Base-by-base conservation (phyloP, 225 moss, liverwort and hornwort genomes). In the Lunularia cruciata region DNA sequence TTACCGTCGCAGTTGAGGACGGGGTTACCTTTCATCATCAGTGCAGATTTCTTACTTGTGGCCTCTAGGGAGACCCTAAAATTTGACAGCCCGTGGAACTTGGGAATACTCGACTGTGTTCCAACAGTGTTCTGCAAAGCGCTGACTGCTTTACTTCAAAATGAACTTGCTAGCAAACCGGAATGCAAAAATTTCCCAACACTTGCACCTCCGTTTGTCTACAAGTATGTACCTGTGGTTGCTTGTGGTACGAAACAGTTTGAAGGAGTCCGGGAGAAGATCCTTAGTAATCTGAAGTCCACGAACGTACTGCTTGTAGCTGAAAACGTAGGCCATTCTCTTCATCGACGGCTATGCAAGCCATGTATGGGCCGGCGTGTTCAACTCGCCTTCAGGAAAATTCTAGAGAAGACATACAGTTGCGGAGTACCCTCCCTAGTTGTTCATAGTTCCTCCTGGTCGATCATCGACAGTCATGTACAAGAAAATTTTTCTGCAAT, bases 41-140 rank as follows among this genome's bases (percentile, higher is more conserved):
- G 65, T 12, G 61, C 71, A 0, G 76, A 77, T 58, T 77, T 77
- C n/a, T 3, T 77, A 3, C 55, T 77, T 1, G 69, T 70, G 1
- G 40, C 54, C 2, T 77, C 76, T 0, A 25, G 71, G 30, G 76
- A 64, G 20, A 77, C 43, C 0, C 62, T 77, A 13, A 40, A 55
- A 12, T 71, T 65, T 14, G 76, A 77, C 30, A 65, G 54, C 39
- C 47, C 69, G 8, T 77, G 76, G 76, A 77, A 77, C 28, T 3
- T 33, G 9, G 71, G 76, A 6, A 77, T 77, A 5, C 57, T 77
- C 0, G 57, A 23, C 25, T 58, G 62, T 22, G 16, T 77, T 31
- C 71, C 71, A 12, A 47, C 27, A 15, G 71, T 71, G 13, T 76
- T 71, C 42, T 40, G 37, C 31, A 22, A 10, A 11, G 66, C 65